Base-by-base conservation (phyloP, 441 rosid species). In the Gossypium lobatum region DNA sequence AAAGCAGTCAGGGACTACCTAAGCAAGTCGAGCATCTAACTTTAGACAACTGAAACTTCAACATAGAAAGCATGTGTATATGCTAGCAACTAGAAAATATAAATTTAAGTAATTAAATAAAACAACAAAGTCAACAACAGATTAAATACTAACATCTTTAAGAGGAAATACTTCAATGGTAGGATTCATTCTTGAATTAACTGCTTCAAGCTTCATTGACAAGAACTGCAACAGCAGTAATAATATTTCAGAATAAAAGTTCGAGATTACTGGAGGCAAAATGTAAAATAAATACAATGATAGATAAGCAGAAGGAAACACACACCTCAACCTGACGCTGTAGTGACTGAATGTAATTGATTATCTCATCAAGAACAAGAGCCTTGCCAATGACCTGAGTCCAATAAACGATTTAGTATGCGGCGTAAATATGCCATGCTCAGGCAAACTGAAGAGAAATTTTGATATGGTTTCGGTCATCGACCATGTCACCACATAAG, bases 161-260 rank as follows among this genome's bases (percentile, higher is more conserved):
- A 87, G 76, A 81, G 91, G 89, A 73, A 91, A 91, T 62, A 72
- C 91, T 62, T 89, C 95, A 1, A 88, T 83, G 11, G 82, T 83
- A 50, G 89, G 85, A 77, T 26, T 83, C 83, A 88, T 79, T 84
- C 91, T 83, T 26, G 93, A 63, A 76, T 85, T 91, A 61, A 91
- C 93, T 13, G 96, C 92, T 82, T 90, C 97, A 8, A 93, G 98
- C 83, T 93, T 93, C 97, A 91, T 89, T n/a, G 97, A 93, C 71
- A 91, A 78, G 78, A 93, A 93, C 95, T 93, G 85, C 81, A 81
- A 77, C 37, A 57, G 74, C 77, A 75, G 70, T 11, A 73, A 73
- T 45, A 70, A 75, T 54, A 71, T 55, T 17, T 71, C 46, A 73
- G 50, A 46, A 62, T 10, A 16, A 4, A 25, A 26, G 42, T 48